Conservation (phyloP, 2,329 filamentous ascomycete species). For the Didymella arachidicola region DNA sequence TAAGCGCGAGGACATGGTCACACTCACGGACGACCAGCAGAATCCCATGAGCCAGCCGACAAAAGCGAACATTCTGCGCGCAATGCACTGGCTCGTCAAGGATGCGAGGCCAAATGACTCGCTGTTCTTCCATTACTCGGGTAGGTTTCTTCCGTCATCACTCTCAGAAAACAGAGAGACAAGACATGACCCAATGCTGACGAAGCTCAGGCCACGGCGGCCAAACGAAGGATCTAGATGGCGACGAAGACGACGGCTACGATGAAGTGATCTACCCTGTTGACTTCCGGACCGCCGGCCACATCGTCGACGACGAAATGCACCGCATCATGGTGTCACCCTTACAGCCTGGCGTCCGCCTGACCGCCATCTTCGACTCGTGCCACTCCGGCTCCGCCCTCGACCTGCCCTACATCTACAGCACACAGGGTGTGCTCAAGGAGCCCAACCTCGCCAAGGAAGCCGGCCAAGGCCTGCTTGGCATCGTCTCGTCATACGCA, state of each 20-base stretch:
- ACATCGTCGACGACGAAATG: constrained; percentile 86
- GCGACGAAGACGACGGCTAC: constrained; percentile 81
- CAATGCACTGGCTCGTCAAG: constrained; percentile 98
- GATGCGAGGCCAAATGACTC: constrained; percentile 92
- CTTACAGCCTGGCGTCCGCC: constrained; percentile 80
- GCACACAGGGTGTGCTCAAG: constrained; percentile 80
- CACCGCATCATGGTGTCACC: constrained; percentile 80
- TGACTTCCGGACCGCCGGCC: constrained; percentile 79
- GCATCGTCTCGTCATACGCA: constrained; percentile 78
- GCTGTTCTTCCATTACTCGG: constrained; percentile 96
- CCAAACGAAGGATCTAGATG: constrained; percentile 80
- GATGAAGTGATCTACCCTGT: constrained; percentile 87
- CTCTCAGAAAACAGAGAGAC: background rate
- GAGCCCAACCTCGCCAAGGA: constrained; percentile 83
- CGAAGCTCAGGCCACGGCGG: constrained; percentile 71
- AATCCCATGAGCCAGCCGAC: constrained; percentile 97
- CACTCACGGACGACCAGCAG: constrained; percentile 94
- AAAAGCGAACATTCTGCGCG: constrained; percentile 91
- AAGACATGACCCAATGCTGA: background rate
- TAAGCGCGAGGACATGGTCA: constrained; percentile 95
- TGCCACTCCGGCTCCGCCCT: constrained; percentile 81
- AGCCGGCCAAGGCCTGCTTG: constrained; percentile 74
- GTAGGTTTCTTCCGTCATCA: constrained; percentile 57
- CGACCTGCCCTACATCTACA: constrained; percentile 82
- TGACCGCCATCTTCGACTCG: constrained; percentile 83